These are phyloP conservation scores for Dothistroma pini DNA, from an alignment of 2,329 filamentous ascomycete genomes.

Conservation along the genomic window DNA sequence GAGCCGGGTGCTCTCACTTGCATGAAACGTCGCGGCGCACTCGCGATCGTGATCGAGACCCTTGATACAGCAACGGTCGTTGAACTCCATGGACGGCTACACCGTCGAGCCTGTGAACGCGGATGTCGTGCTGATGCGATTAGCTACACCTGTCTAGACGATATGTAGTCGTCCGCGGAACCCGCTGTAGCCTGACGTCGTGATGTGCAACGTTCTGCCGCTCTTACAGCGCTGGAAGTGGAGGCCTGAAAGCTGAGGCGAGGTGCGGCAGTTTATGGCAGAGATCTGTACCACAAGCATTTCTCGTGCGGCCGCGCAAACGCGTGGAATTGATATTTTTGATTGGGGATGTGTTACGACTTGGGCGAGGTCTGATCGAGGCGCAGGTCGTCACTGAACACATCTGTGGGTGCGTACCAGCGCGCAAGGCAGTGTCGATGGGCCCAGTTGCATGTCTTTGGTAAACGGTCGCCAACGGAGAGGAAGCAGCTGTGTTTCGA, in stretches of 20 bases:
- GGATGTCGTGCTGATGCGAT: not conserved
- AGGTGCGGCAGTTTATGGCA: constrained; percentile 2
- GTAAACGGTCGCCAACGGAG: not conserved
- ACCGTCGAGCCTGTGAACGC: not conserved
- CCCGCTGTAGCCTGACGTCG: constrained; percentile 8
- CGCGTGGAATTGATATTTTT: constrained; percentile 10
- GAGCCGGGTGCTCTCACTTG: constrained; percentile 11
- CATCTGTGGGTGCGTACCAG: not conserved
- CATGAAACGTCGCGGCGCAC: not conserved
- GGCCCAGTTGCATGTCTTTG: not conserved
- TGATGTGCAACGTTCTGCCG: not conserved
- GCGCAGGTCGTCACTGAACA: constrained; percentile 5
- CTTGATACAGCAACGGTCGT: not conserved
- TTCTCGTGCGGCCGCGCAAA: constrained; percentile 9
- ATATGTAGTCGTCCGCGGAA: constrained; percentile 9
- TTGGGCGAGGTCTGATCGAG: constrained; percentile 3
- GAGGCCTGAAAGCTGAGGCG: not conserved
- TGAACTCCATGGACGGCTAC: not conserved
- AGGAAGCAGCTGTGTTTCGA: not conserved
- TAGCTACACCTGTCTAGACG: constrained; percentile 5
- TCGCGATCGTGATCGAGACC: not conserved
- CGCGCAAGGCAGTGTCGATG: not conserved
- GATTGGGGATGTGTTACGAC: constrained; percentile 2
- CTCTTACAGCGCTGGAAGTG: not conserved
- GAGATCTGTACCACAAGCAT: constrained; percentile 9